Evolutionary conservation across 2,329 filamentous ascomycete genomes (phyloP), one percentile per base, ranked within the genome.

Genomic region (Fusarium oxysporum): DNA sequence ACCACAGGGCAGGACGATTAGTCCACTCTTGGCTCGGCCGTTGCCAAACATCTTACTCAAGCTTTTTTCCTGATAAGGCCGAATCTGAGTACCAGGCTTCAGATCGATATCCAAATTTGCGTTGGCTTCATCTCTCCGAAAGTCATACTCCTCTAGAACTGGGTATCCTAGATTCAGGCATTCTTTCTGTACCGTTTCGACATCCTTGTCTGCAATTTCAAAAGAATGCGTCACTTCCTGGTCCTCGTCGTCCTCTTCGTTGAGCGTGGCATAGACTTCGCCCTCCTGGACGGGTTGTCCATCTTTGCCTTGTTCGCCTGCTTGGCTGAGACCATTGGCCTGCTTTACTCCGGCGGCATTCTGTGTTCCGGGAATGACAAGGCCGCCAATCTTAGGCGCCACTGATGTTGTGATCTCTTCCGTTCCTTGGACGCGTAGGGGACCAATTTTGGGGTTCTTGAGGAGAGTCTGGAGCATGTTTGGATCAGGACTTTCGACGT

Each of bases 41-140:
- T 99, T 99, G 79, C 96, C 96, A 81, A 99, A 99, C 96, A 99
- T 99, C 82, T 99, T 99, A 85, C 94, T 97, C 14, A 99, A 86
- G 74, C 95, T 97, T 84, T 98, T 97, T 82, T 99, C 96, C 81
- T 99, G 96, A 77, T 99, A 99, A 70, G 97, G 85, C 80, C 96
- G 91, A 80, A 98, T 98, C 78, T 96, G 93, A 1, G 95, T 96
- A 63, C 92, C 92, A 1, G 96, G 95, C 76, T 93, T 93, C 54
- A 98, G 86, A 80, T 98, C 96, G 76, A 99, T 99, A 64, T 98
- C 95, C 40, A 99, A 86, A 56, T 94, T 97, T 2, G 96, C 90
- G 78, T 98, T 99, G 75, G 91, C 88, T 68, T 93, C 90, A 80
- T 99, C 96, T 76, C 96, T 95, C 65, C 95, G 89, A 82, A 98